Evolutionary conservation across 805 yeast species (phyloP), one percentile per base, ranked within the genome.

Genomic region (Myxozyma sirexii): DNA sequence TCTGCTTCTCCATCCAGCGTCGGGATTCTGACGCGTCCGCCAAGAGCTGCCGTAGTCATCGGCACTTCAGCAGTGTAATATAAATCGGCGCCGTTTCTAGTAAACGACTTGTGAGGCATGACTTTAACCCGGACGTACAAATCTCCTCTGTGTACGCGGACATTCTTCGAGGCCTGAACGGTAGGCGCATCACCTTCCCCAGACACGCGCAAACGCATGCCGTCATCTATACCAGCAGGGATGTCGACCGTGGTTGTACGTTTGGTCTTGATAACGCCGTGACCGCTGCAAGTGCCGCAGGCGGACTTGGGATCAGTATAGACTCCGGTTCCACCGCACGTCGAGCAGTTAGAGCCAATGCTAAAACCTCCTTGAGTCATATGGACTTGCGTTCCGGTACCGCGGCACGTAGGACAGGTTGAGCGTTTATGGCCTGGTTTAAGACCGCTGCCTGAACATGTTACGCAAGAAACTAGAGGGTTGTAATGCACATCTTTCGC

Each of bases 21-120:
- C 35, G 98, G 98, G n/a, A 94, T 83, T 50, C 87, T 84, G 23
- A 94, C 81, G 46, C 83, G 84, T 39, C 99, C 99, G 62, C 99
- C 99, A 46, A 94, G 78, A 0, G 97, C 91, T 0, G 99, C 99
- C 0, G 99, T 94, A 1, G 99, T 94, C 84, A 90, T 88, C 49
- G 94, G 88, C 54, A 94, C 84, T 45, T 84, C 83, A 48, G 85
- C 83, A 27, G 80, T 78, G 69, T 84, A 82, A 58, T 87, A 72
- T 59, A 94, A 80, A 68, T 89, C 86, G 65, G 83, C 81, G 37
- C 87, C 86, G 35, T 78, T 78, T 51, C 97, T 81, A 29, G 78
- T 76, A 74, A 92, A 94, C 31, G 77, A 75, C 38, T 85, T 80
- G 72, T 94, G 97, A 31, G 85, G 85, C 66, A 81, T 79, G 29